Evolutionary conservation across 345 rosid species (phyloP), one percentile per base, ranked within the genome.

Genomic region (Triadica sebifera): DNA sequence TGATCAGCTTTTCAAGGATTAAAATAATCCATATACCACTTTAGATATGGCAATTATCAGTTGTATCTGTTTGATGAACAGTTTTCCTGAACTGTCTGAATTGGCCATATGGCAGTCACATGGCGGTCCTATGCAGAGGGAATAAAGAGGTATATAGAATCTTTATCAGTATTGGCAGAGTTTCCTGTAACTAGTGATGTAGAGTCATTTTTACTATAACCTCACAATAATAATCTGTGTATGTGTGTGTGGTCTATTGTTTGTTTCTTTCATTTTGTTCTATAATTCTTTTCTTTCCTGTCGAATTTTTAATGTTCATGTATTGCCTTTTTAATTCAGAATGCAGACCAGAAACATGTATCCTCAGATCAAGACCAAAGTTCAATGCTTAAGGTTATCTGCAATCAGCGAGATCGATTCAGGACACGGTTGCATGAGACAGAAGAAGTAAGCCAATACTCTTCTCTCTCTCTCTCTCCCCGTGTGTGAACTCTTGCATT

Each of bases 301-400:
- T 22, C 2, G 25, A 56, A 34, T 73, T 56, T 69, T 12, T 50
- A 39, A 68, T 37, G 4, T 76, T 60, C 50, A 41, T 46, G 52
- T 29, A 68, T 45, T 75, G 56, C 74, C 38, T 64, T 68, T 69
- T 65, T 77, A 69, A 15, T 79, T 75, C 84, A 91, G 98, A 84
- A 85, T 67, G 53, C 83, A 77, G 96, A 87, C 51, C 90, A 89
- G 61, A 91, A 87, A 68, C 97, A 90, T 65, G 83, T 84, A 74
- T 84, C 91, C 66, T 80, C 91, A 19, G 96, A 95, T 79, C 97
- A 90, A 82, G 99, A 93, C 76, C 98, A 93, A 79, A 90, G 86
- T 82, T 96, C 98, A 74, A 93, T 96, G 98, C 97, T 95, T 37
- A 93, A 95, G 86, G 98, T 95, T 78, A 95, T 93, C 74, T 91